A percentile compares a stretch with the other conserved stretches of the same genome.
These are phyloP conservation scores for Sporothrix protearum DNA, from an alignment of 2,329 filamentous ascomycete species.

Conservation along the genomic window DNA sequence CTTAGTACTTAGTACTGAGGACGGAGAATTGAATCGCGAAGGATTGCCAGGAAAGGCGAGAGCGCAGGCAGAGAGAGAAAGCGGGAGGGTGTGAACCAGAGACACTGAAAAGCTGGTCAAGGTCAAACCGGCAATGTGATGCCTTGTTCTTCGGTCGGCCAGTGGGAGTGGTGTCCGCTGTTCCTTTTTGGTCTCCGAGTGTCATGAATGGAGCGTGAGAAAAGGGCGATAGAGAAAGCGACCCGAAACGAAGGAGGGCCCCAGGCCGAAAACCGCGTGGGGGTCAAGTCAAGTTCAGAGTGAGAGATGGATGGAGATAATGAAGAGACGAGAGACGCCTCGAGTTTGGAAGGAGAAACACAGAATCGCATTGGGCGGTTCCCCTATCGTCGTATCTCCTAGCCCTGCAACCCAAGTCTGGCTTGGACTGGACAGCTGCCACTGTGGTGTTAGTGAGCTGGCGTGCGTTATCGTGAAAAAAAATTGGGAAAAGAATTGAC, in stretches of 20 bases:
- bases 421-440: background rate
- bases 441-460: background rate
- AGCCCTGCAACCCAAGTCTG: background rate
- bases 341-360: background rate
- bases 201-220: background rate
- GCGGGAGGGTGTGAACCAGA: constrained; percentile 16
- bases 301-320: too few species aligned
- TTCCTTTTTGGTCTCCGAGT: background rate
- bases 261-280: constrained; percentile 14
- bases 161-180: background rate
- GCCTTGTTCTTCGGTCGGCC: background rate
- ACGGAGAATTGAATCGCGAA: background rate
- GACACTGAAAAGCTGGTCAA: constrained; percentile 8
- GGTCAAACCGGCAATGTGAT: background rate
- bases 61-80: background rate
- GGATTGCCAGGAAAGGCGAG: background rate
- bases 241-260: background rate
- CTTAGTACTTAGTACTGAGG: too few species aligned
- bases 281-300: constrained; percentile 15
- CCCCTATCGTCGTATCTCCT: background rate
- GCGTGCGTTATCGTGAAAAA: too few species aligned
- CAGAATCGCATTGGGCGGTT: background rate
- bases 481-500: background rate
- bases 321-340: background rate
- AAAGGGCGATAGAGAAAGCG: background rate